A percentile compares a stretch with the other conserved stretches of the same genome.
Conservation (phyloP, 345 rosid genomes). For the Erysimum cheiranthoides region DNA sequence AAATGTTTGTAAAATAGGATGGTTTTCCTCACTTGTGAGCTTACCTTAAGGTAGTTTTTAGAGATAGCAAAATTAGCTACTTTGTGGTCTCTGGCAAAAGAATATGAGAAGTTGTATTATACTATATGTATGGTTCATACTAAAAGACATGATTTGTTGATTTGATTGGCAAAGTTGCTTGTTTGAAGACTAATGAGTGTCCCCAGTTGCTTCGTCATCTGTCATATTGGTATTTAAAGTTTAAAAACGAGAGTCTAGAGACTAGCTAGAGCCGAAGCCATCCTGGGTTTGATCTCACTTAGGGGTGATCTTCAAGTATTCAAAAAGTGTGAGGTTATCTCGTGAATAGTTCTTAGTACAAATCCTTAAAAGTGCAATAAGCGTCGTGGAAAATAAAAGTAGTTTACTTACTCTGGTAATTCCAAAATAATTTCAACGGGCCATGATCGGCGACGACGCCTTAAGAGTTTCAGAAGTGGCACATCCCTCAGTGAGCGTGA, state of each 20-base stretch:
- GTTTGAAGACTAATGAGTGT: neutral
- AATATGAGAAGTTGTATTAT: neutral
- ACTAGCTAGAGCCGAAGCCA: neutral
- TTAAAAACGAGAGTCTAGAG: neutral
- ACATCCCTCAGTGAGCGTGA: slow-evolving; percentile 50
- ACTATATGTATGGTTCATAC: slow-evolving; percentile 18
- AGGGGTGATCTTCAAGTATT: neutral
- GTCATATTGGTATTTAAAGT: neutral
- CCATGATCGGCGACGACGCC: too few species aligned
- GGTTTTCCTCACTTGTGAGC: neutral
- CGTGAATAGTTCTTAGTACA: neutral
- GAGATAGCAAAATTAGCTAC: neutral
- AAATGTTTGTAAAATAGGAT: neutral
- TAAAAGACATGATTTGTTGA: neutral
- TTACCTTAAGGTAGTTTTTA: neutral
- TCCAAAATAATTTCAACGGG: too few species aligned
- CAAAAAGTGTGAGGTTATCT: neutral
- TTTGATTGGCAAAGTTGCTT: neutral
- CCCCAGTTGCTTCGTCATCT: neutral
- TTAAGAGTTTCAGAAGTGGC: neutral
- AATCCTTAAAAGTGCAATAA: slow-evolving; percentile 29
- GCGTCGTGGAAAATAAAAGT: too few species aligned
- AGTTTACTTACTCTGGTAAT: too few species aligned
- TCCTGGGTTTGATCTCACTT: neutral
- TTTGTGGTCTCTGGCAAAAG: neutral